Evolutionary conservation across 179 eudicot species (phyloP).

Genomic region (Beta lomatogona): DNA sequence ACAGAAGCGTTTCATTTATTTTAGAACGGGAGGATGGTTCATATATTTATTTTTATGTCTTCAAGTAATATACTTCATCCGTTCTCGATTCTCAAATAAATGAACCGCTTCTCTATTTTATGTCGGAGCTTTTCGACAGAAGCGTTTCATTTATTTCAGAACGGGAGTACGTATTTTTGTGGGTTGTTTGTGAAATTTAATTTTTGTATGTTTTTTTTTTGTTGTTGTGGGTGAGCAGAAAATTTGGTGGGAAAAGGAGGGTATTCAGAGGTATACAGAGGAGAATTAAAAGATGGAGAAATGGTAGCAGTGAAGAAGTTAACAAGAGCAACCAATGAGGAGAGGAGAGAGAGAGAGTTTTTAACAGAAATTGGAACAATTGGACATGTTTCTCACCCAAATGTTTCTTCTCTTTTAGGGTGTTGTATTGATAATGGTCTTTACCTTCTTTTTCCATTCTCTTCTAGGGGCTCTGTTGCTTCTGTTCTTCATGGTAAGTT

Average conservation of each 20-base stretch:
- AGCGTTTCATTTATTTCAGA: not conserved
- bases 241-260: slow-evolving; percentile 96
- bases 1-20: not conserved
- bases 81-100: no score
- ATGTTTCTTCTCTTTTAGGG: slow-evolving; percentile 78
- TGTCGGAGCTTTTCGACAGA: no score
- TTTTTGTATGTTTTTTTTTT: not conserved
- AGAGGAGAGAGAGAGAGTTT: slow-evolving; percentile 85
- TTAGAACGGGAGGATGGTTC: no score
- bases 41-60: no score
- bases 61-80: no score
- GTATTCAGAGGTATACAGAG: slow-evolving; percentile 85
- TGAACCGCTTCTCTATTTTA: no score
- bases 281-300: slow-evolving; percentile 56
- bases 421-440: slow-evolving; percentile 92
- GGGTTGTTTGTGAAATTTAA: not conserved
- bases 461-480: slow-evolving; percentile 83
- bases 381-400: slow-evolving; percentile 86
- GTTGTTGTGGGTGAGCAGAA: slow-evolving; percentile 45
- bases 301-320: slow-evolving; percentile 84
- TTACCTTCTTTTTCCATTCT: slow-evolving; percentile 78
- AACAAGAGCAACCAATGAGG: slow-evolving; percentile 56
- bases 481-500: slow-evolving; percentile 84
- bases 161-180: no score
- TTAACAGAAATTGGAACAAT: slow-evolving; percentile 89